Base-by-base conservation (phyloP, 225 moss, liverwort and hornwort genomes). In the Ulota crispa region DNA sequence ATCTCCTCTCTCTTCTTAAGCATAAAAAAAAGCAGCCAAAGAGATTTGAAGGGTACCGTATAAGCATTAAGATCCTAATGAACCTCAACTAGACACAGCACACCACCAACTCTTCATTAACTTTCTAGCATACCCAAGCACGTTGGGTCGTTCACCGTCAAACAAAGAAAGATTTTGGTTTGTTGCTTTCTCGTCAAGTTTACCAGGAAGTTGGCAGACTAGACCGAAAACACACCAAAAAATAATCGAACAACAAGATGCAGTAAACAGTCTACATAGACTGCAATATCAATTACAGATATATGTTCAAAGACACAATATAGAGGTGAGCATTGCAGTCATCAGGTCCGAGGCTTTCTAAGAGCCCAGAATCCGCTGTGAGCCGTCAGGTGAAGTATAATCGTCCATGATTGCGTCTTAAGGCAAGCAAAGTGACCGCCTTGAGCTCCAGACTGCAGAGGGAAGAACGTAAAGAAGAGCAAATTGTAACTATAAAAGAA, bases 1-100 rank as follows among this genome's bases (percentile, higher is more conserved):
- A 76, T 59, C 50, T 63, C 45, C 72, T 72, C 72, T 72, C 72
- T 1, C 59, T 27, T 54, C 78, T 52, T 73, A 18, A 27, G 42
- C 47, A 57, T 68, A 61, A 47, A 74, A 50, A 50, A 62, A 39
- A 39, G 74, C 75, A 80, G 16, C 21, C 30, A 60, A 65, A 65
- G 30, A 23, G 28, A 23, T 73, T 45, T 15, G 42, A 31, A 3
- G 34, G 37, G 31, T 39, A 36, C 18, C 31, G 56, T 66, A 28
- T n/a, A 74, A 10, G 41, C 65, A 68, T 67, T 24, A 23, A 66
- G 73, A 72, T 32, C 75, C 57, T 32, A 42, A 32, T 54, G 31
- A 30, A 30, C 75, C 75, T 67, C 43, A 75, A 75, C 30, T 13
- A 6, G 12, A 21, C 69, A 52, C 61, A 57, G 34, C 12, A 50